Evolutionary conservation across 768 basidiomycete species (phyloP), one percentile per base, ranked within the genome.

Genomic region (Naganishia friedmannii): DNA sequence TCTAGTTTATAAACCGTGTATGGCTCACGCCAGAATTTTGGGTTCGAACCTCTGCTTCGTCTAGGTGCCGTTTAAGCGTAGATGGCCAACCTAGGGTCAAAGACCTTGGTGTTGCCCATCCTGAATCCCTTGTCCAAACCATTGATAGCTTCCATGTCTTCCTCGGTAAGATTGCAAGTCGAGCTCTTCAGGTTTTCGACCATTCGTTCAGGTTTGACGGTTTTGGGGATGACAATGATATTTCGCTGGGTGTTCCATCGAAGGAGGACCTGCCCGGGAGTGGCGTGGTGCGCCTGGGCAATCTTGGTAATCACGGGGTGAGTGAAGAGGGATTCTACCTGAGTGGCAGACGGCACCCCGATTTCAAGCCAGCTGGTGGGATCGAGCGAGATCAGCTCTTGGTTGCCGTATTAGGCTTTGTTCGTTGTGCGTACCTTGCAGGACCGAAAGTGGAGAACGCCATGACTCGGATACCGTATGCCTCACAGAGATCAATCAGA

Each of bases 211-310:
- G 72, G 63, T 73, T 83, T 74, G 77, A 86, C 87, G 60, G 84
- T 86, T 84, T 92, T 92, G 55, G 90, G 90, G 71, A 92, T 86
- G 54, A 91, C 87, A 39, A 88, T 87, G 70, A 91, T 84, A 12
- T 86, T 87, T 45, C 86, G 87, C 75, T 90, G 89, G 17, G 88
- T 89, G 1, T 89, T 86, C 90, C 90, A 92, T 73, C 89, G 85
- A 66, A 92, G 85, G 46, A 91, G 81, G 28, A 91, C 86, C 79
- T 91, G 89, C 8, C 89, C 89, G 8, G 80, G 70, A 7, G 80
- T 58, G 29, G 23, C 57, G 55, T 26, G 8, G 37, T 65, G 58
- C 15, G 32, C 28, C 9, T 55, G 26, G 51, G 71, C 71, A 34
- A 72, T 65, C 45, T 72, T 65, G 60, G 58, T 69, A 60, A 72